Evolutionary conservation across 495 filamentous ascomycete species (phyloP).

Genomic region (Staphylotrichum tortipilum): DNA sequence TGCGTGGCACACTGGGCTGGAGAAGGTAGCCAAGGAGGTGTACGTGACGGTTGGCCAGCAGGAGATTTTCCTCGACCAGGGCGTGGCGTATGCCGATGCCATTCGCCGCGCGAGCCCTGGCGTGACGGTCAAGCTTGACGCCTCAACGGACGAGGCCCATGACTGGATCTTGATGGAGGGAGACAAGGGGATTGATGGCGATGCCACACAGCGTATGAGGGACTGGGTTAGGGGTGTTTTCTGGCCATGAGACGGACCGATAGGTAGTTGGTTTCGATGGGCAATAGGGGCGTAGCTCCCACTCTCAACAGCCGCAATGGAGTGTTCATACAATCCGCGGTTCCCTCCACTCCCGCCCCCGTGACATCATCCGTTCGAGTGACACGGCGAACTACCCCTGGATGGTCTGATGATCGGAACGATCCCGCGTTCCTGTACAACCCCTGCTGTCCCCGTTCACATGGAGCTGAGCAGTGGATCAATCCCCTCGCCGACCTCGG

Average conservation of each 20-base stretch:
- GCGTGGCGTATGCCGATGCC: constrained; percentile 9
- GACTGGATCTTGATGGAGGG: constrained; percentile 23
- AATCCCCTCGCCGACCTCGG: too few species aligned
- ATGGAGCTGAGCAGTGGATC: background rate
- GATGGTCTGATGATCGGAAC: too few species aligned
- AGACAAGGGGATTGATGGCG: constrained; percentile 5
- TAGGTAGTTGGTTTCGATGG: background rate
- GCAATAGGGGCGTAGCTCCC: too few species aligned
- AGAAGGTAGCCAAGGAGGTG: constrained; percentile 2
- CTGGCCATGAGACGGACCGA: background rate
- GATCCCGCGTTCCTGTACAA: background rate
- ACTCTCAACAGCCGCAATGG: too few species aligned
- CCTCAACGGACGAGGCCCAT: constrained; percentile 14
- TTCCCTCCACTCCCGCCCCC: too few species aligned
- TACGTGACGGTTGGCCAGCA: constrained; percentile 21
- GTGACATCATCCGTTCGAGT: too few species aligned
- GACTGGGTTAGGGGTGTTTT: constrained; percentile 12
- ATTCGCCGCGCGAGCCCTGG: constrained; percentile 5
- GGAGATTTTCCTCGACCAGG: constrained; percentile 18
- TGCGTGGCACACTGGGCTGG: constrained; percentile 20
- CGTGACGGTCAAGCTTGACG: constrained; percentile 10
- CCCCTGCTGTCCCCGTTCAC: background rate
- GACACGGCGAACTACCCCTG: too few species aligned
- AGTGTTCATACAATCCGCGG: too few species aligned
- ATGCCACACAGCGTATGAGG: constrained; percentile 18